phyloP scores from a whole-genome alignment of 148 eudicot genomes.

The Cornus controversa region DNA sequence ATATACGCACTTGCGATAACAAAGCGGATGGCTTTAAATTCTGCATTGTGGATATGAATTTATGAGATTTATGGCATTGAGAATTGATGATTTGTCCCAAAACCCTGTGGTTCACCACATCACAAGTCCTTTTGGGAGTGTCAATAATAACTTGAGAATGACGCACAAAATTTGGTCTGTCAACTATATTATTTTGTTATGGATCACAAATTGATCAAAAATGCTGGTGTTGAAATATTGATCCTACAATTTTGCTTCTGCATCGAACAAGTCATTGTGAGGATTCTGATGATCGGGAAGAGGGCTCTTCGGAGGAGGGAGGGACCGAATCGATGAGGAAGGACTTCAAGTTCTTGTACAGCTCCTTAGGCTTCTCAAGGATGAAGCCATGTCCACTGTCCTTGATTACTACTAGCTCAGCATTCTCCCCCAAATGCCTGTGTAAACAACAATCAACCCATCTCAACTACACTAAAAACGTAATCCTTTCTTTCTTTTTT shows the following conservation, averaged over 20 bases:
- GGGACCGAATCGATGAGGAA: constrained; percentile 39
- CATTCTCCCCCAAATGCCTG: constrained; percentile 81
- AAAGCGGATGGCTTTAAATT: too few species aligned
- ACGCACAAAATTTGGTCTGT: too few species aligned
- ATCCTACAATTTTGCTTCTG: too few species aligned
- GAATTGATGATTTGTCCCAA: too few species aligned
- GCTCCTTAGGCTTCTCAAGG: constrained; percentile 63
- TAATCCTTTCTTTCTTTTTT: too few species aligned
- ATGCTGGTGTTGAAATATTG: background rate
- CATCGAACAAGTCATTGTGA: too few species aligned
- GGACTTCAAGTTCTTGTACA: constrained; percentile 47
- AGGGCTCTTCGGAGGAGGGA: background rate
- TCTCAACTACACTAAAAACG: too few species aligned
- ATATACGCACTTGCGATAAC: too few species aligned
- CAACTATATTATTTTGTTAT: background rate
- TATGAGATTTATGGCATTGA: too few species aligned
- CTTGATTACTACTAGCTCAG: constrained; percentile 53
- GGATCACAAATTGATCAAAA: background rate
- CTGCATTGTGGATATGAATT: too few species aligned
- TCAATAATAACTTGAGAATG: background rate
- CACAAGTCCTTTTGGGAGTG: too few species aligned
- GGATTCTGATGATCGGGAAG: background rate
- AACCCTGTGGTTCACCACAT: too few species aligned
- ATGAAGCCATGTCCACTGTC: constrained; percentile 69
- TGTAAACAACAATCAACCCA: background rate